Conservation (phyloP, 169 alveolate species). For the Plasmodium knowlesi region DNA sequence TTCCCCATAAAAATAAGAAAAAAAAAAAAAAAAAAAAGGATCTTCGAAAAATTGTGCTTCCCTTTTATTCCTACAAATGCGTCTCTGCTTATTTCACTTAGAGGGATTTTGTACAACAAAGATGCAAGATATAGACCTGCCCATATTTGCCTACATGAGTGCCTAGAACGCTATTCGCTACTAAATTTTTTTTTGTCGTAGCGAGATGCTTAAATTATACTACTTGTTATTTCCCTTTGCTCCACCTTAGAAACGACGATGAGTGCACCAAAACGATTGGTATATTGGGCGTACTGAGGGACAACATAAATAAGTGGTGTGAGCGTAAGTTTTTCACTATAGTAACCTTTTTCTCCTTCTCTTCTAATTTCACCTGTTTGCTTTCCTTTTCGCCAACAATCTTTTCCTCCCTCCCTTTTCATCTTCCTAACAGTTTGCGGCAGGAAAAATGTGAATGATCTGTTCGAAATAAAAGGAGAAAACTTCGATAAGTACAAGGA, state of each 20-base stretch:
- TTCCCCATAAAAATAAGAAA: background rate
- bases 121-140: background rate
- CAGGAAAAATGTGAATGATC: conserved; percentile 69
- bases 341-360: background rate
- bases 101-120: background rate
- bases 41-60: background rate
- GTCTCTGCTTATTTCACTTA: background rate
- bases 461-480: conserved; percentile 74
- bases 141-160: background rate
- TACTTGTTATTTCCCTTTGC: background rate
- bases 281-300: conserved; percentile 63
- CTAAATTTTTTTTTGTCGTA: background rate
- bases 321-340: conserved; percentile 33
- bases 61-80: background rate
- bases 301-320: conserved; percentile 74
- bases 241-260: conserved; percentile 57
- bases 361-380: background rate
- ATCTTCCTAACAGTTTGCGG: conserved; percentile 37
- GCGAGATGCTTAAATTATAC: background rate
- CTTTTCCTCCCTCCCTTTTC: background rate
- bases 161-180: background rate
- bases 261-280: conserved; percentile 74
- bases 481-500: conserved; percentile 40
- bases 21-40: conserved; percentile 2
- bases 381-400: background rate